Conservation (phyloP, 176 grass and related monocot species). For the Rhynchospora tenuis region DNA sequence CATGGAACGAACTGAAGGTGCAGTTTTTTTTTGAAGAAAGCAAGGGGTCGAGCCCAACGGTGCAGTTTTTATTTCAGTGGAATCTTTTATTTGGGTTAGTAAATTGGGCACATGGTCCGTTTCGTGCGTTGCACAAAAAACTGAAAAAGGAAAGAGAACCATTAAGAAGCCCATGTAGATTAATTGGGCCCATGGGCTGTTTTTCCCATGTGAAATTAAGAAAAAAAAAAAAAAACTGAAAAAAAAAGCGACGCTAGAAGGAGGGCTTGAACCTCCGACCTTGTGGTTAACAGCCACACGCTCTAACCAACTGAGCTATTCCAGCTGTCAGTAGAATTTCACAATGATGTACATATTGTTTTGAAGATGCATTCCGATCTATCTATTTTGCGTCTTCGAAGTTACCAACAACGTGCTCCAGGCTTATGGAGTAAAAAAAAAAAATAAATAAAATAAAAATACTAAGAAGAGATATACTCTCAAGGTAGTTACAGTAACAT, state of each 20-base stretch:
- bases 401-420: neutral
- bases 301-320: slow-evolving; percentile 55
- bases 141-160: too few species aligned
- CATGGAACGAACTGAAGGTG: too few species aligned
- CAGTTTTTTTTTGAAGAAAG: too few species aligned
- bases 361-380: neutral
- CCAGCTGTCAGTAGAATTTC: too few species aligned
- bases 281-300: slow-evolving; percentile 58
- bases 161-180: neutral
- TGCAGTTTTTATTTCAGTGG: too few species aligned
- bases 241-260: slow-evolving; percentile 23
- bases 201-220: neutral
- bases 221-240: neutral
- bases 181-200: neutral
- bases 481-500: neutral
- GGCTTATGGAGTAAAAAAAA: too few species aligned
- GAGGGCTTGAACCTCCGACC: slow-evolving; percentile 58
- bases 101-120: too few species aligned
- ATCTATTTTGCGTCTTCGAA: neutral
- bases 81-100: too few species aligned
- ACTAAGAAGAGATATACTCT: neutral
- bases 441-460: too few species aligned
- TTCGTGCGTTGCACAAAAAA: too few species aligned
- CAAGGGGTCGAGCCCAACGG: too few species aligned
- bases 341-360: too few species aligned